phyloP scores from a whole-genome alignment of 2,329 filamentous ascomycete species.

The Aphanocladium album region DNA sequence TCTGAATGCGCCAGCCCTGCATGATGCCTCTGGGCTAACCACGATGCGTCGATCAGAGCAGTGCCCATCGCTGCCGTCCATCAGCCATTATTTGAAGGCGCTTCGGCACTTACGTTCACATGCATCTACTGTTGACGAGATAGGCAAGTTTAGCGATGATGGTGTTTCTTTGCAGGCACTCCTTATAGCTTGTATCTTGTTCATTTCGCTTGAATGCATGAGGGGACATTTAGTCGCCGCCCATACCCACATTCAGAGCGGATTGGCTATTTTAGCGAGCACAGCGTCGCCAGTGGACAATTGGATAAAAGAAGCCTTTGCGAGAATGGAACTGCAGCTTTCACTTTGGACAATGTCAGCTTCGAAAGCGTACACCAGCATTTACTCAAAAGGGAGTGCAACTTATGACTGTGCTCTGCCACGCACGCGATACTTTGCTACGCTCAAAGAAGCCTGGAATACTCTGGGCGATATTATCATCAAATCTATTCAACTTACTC shows the following conservation, averaged over 20 bases:
- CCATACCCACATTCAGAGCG: conserved; percentile 38
- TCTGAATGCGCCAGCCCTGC: neutral
- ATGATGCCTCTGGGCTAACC: no score
- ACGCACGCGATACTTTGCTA: conserved; percentile 14
- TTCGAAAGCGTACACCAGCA: conserved; percentile 1
- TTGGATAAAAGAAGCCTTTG: conserved; percentile 39
- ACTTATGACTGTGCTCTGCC: neutral
- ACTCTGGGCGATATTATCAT: neutral
- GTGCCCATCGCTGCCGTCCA: neutral
- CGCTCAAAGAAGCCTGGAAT: neutral
- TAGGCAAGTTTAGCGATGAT: conserved; percentile 17
- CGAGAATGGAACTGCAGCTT: conserved; percentile 25
- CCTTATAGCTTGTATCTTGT: conserved; percentile 33
- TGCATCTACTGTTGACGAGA: neutral
- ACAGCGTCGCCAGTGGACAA: conserved; percentile 26
- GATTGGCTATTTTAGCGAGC: conserved; percentile 33
- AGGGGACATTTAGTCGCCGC: conserved; percentile 32
- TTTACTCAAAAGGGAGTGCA: neutral
- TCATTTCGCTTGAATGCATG: conserved; percentile 29
- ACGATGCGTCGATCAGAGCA: neutral
- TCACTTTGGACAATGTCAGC: conserved; percentile 21
- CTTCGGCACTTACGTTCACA: neutral
- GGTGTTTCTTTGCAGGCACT: conserved; percentile 30
- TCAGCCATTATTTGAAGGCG: neutral
- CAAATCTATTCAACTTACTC: neutral